Conservation (phyloP, 139 green algal species). For the Ettlia oleoabundans region DNA sequence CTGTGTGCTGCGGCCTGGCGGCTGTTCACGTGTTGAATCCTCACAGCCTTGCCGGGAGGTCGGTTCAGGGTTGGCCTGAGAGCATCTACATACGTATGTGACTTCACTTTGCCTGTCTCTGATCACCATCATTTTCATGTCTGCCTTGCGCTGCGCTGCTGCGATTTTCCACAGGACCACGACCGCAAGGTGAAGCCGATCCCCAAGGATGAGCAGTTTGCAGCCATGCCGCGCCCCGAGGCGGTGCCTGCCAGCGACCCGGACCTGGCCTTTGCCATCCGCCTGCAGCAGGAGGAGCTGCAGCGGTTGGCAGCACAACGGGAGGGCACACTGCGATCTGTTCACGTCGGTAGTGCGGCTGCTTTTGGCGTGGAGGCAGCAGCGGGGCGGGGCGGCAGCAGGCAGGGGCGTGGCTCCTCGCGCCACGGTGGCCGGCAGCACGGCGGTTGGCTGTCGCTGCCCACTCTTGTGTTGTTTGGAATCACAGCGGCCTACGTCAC, state of each 20-base stretch:
- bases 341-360: too few species aligned
- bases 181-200: conserved; percentile 41
- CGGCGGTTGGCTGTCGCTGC: neutral
- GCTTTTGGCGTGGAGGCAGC: neutral
- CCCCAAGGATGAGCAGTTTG: conserved; percentile 40
- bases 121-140: neutral
- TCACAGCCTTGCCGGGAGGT: neutral
- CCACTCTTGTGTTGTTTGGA: conserved; percentile 42
- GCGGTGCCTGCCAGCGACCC: conserved; percentile 8
- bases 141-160: neutral
- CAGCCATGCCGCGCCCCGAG: neutral
- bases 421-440: too few species aligned
- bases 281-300: conserved; percentile 54
- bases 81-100: too few species aligned
- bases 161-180: conserved; percentile 10
- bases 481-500: conserved; percentile 38
- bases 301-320: neutral
- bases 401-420: conserved; percentile 15
- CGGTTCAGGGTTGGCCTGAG: neutral
- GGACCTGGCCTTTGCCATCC: conserved; percentile 44
- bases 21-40: too few species aligned
- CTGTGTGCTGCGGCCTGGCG: too few species aligned
- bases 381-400: neutral
- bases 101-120: too few species aligned
- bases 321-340: too few species aligned